phyloP scores from a whole-genome alignment of 2,329 filamentous ascomycete species.

The Aspergillus clavatus region DNA sequence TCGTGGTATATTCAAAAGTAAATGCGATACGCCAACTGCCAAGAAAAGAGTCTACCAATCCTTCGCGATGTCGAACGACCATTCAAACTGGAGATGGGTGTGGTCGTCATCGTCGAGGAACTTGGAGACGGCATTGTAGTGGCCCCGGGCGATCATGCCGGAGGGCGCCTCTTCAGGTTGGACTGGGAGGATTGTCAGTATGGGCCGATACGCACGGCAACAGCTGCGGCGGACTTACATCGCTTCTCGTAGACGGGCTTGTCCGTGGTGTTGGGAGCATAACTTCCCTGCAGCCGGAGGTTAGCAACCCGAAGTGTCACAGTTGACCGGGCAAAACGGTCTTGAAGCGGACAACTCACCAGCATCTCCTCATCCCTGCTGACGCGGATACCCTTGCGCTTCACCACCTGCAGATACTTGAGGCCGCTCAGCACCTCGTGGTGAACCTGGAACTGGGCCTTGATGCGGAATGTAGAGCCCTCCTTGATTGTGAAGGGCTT shows the following conservation, averaged over 20 bases:
- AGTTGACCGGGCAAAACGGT: background rate
- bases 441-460: slow-evolving; percentile 89
- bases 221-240: slow-evolving; percentile 61
- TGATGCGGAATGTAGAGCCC: slow-evolving; percentile 89
- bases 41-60: slow-evolving; percentile 59
- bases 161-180: slow-evolving; percentile 86
- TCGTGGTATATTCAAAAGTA: slow-evolving; percentile 16
- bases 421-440: slow-evolving; percentile 92
- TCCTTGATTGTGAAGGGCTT: slow-evolving; percentile 98
- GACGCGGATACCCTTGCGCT: slow-evolving; percentile 78
- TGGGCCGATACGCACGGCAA: background rate
- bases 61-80: slow-evolving; percentile 95
- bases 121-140: slow-evolving; percentile 83
- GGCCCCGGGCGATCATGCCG: slow-evolving; percentile 82
- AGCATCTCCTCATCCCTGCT: slow-evolving; percentile 99
- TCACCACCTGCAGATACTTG: slow-evolving; percentile 93
- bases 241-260: slow-evolving; percentile 83
- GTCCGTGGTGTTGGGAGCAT: slow-evolving; percentile 85
- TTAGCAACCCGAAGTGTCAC: slow-evolving; percentile 1
- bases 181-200: slow-evolving; percentile 52
- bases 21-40: background rate
- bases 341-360: slow-evolving; percentile 64
- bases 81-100: slow-evolving; percentile 86
- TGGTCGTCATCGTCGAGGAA: slow-evolving; percentile 96
- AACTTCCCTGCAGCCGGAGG: slow-evolving; percentile 63